A percentile compares a stretch with the other conserved stretches of the same genome.
Evolutionary conservation across 495 filamentous ascomycete genomes (phyloP).

Genomic region (Xylaria castorea): DNA sequence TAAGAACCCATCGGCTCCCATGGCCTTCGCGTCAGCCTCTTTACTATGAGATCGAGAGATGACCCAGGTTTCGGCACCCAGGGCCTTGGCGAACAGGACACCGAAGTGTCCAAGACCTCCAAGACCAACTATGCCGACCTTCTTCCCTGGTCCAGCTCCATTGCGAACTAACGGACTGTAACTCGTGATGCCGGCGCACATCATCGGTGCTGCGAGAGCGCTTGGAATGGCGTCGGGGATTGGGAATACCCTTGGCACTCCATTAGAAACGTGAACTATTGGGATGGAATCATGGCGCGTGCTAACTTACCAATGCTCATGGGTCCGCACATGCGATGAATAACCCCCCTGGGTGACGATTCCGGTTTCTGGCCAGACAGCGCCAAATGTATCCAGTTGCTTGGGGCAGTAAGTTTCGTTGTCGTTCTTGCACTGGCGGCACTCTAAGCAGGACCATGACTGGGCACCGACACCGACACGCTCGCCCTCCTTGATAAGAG

Average conservation of each 20-base stretch:
- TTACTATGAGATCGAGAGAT: conserved; percentile 73
- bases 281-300: background rate
- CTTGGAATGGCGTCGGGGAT: conserved; percentile 77
- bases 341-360: conserved; percentile 62
- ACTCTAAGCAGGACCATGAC: conserved; percentile 59
- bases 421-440: conserved; percentile 64
- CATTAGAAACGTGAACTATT: background rate
- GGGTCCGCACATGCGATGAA: conserved; percentile 60
- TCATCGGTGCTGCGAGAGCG: conserved; percentile 79
- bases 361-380: conserved; percentile 60
- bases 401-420: conserved; percentile 64
- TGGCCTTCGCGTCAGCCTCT: conserved; percentile 68
- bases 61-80: conserved; percentile 74
- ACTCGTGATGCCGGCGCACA: conserved; percentile 85
- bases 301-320: conserved; percentile 57
- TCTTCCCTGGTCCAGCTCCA: conserved; percentile 78
- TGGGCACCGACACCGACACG: conserved; percentile 66
- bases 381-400: conserved; percentile 64
- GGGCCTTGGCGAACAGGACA: conserved; percentile 71
- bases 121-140: conserved; percentile 74
- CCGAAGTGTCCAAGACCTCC: conserved; percentile 81
- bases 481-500: conserved; percentile 59
- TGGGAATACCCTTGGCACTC: conserved; percentile 64
- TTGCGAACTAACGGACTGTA: conserved; percentile 80
- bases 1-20: conserved; percentile 79